A percentile compares a stretch with the other conserved stretches of the same genome.
phyloP scores from a whole-genome alignment of 768 basidiomycete genomes.

The Coprinopsis sp. region DNA sequence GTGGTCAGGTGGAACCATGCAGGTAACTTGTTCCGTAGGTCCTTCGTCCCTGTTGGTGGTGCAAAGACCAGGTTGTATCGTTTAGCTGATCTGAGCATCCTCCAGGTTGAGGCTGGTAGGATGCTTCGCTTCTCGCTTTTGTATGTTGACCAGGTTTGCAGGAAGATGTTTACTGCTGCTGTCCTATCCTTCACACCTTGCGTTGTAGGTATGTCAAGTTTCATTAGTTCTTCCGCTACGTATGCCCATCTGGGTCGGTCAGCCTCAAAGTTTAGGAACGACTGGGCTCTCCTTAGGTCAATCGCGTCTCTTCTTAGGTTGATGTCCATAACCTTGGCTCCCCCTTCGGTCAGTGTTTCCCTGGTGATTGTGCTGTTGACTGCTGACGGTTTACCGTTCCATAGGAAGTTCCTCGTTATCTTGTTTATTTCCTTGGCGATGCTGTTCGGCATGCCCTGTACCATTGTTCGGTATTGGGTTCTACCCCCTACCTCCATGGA shows the following conservation, averaged over 20 bases:
- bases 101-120: background rate
- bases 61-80: background rate
- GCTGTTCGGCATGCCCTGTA: constrained; percentile 24
- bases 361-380: constrained; percentile 20
- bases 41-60: too few relatives aligned
- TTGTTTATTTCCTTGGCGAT: constrained; percentile 19
- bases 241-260: constrained; percentile 14
- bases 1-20: too few relatives aligned
- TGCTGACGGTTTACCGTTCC: constrained; percentile 13
- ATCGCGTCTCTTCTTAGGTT: constrained; percentile 19
- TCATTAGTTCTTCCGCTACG: constrained; percentile 5
- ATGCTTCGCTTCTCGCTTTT: background rate
- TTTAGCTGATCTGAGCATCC: background rate
- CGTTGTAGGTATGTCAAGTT: background rate
- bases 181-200: constrained; percentile 9
- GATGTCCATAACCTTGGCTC: constrained; percentile 17
- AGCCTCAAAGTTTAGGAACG: constrained; percentile 14
- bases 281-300: constrained; percentile 16
- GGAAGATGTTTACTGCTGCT: background rate
- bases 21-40: too few relatives aligned
- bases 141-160: background rate
- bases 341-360: constrained; percentile 17
- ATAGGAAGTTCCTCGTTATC: constrained; percentile 19
- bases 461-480: constrained; percentile 22
- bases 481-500: constrained; percentile 18